Conservation (phyloP, 1,139 yeast genomes). For the Saccharomycopsis phalli region DNA sequence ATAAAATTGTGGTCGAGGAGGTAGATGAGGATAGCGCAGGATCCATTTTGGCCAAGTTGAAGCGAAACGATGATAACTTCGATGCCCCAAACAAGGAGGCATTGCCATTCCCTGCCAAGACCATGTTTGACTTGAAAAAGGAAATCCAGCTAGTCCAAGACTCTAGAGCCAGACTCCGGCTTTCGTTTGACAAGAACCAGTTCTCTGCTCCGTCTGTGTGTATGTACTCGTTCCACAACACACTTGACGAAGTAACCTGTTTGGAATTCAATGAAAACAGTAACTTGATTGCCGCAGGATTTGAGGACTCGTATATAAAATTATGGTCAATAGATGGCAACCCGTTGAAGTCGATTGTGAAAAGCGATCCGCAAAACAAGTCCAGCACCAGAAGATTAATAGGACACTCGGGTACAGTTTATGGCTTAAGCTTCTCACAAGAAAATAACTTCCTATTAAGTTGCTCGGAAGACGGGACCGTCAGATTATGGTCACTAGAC, state of each 20-base stretch:
- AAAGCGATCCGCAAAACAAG: constrained; percentile 47
- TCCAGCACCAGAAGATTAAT: constrained; percentile 52
- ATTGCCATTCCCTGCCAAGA: constrained; percentile 79
- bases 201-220: constrained; percentile 90
- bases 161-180: constrained; percentile 51
- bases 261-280: constrained; percentile 83
- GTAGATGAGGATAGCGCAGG: constrained; percentile 19
- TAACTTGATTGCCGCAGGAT: constrained; percentile 85
- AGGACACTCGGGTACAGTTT: constrained; percentile 94
- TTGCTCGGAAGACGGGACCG: constrained; percentile 87
- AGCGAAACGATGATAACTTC: constrained; percentile 32
- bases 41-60: constrained; percentile 22
- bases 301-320: constrained; percentile 83
- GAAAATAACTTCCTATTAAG: constrained; percentile 77
- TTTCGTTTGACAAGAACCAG: constrained; percentile 42
- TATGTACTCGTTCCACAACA: constrained; percentile 96
- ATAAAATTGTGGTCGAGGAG: not conserved
- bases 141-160: constrained; percentile 77
- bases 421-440: constrained; percentile 83
- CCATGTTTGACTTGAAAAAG: constrained; percentile 67
- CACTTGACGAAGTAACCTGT: constrained; percentile 79
- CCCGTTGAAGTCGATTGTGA: constrained; percentile 59
- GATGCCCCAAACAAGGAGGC: constrained; percentile 71
- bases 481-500: constrained; percentile 88
- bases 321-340: constrained; percentile 91